Conservation (phyloP, 2,329 filamentous ascomycete species). For the Incumbomyces delicatus region DNA sequence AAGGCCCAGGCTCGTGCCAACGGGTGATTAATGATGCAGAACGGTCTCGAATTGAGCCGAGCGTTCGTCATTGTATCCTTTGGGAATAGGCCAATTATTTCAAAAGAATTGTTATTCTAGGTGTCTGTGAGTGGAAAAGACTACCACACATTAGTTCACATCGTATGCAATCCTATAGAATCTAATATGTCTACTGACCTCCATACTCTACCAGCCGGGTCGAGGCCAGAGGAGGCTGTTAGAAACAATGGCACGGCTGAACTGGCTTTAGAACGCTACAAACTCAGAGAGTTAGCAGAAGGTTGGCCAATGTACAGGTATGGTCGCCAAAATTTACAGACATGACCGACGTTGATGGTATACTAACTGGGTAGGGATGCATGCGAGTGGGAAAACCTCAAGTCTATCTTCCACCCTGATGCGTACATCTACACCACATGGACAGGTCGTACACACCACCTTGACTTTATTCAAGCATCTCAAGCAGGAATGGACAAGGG, state of each 20-base stretch:
- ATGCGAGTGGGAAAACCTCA: constrained; percentile 45
- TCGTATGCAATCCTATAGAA: too few species aligned
- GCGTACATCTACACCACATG: constrained; percentile 44
- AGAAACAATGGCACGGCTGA: constrained; percentile 38
- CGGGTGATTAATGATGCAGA: constrained; percentile 6
- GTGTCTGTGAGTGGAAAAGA: too few species aligned
- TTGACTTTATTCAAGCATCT: constrained; percentile 41
- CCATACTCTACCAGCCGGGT: too few species aligned
- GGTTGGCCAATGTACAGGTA: constrained; percentile 42
- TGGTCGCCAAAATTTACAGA: not conserved
- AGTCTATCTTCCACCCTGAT: constrained; percentile 40
- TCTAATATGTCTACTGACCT: too few species aligned
- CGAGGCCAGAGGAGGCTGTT: too few species aligned
- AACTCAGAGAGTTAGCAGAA: constrained; percentile 41
- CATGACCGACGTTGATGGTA: not conserved
- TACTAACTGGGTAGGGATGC: constrained; percentile 28
- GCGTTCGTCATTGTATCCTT: too few species aligned
- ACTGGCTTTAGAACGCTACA: constrained; percentile 36
- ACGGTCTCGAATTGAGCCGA: constrained; percentile 1
- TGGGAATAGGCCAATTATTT: too few species aligned
- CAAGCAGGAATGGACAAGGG: constrained; percentile 42
- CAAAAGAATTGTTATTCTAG: too few species aligned
- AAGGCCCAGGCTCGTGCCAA: not conserved
- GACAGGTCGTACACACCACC: constrained; percentile 35
- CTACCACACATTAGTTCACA: too few species aligned